These are phyloP conservation scores for Acanthamoeba castellanii DNA, from an alignment of 208 protist species.

Conservation along the genomic window DNA sequence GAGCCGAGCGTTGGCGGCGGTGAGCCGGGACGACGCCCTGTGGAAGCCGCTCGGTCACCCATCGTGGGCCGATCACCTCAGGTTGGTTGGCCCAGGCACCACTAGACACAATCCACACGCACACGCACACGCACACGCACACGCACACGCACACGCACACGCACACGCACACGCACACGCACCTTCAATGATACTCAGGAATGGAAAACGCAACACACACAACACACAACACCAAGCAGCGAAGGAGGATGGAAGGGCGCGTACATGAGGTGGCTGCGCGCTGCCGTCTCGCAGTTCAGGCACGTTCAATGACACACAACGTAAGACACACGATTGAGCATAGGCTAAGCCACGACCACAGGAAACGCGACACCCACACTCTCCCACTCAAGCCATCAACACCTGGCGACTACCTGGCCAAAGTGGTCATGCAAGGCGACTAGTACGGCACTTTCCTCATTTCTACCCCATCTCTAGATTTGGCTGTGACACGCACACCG, in stretches of 20 bases:
- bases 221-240: background rate
- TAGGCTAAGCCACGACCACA: background rate
- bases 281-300: background rate
- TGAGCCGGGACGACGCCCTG: background rate
- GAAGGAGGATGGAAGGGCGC: slow-evolving; percentile 13
- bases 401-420: background rate
- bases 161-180: no score
- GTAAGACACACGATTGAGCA: background rate
- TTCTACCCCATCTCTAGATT: no score
- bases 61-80: background rate
- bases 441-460: background rate
- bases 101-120: no score
- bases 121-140: no score
- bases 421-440: background rate
- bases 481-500: background rate
- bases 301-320: background rate
- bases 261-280: slow-evolving; percentile 26
- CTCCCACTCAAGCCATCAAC: background rate
- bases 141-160: no score
- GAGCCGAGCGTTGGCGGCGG: background rate
- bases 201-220: no score
- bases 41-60: background rate
- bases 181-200: no score
- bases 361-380: background rate
- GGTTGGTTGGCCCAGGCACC: background rate